Base-by-base conservation (phyloP, 73 alveolate species). In the Loxodes magnus region DNA sequence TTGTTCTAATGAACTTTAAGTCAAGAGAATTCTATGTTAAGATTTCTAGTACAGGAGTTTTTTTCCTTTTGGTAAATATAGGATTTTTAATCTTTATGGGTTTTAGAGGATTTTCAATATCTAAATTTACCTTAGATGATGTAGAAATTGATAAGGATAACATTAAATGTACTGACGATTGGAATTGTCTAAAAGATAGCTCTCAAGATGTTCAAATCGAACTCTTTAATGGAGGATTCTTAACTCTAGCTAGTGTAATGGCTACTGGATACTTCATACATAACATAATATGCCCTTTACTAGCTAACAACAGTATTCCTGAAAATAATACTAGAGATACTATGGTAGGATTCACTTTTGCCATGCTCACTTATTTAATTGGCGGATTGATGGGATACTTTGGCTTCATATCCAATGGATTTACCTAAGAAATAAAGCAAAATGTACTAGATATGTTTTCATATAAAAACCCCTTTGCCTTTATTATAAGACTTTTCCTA, bases 241-340 rank as follows among this genome's bases (percentile, higher is more conserved):
- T 76, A 6, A 38, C 48, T 9, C 49, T 84, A 30, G 53, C 80
- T 6, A 92, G 96, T 6, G 46, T 77, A 10, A 43, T 71, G 9
- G 72, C 89, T 24, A 43, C 79, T 16, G 90, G 92, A 14, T 72
- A 65, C 51, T 84, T 77, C 68, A 30, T 74, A 12, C 96, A 84
- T 57, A 73, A 86, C 42, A 73, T 74, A 26, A 55, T 62, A 50
- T 41, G 71, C 15, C 86, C 86, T 25, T 43, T 84, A 25, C 35
- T 84, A 56, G 73, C 67, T 46, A 84, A 79, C 75, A 84, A 84
- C 67, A 74, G 49, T 43, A 65, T 65, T 9, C 84, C 52, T 35
- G 75, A 78, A 27, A 77, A 84, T 44, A 84, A 84, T 43, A 74
- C 49, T 51, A 65, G 96, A 67, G 92, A 84, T 65, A 64, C 79